Base-by-base conservation (phyloP, 202 grass and related monocot genomes). In the Setaria italica region DNA sequence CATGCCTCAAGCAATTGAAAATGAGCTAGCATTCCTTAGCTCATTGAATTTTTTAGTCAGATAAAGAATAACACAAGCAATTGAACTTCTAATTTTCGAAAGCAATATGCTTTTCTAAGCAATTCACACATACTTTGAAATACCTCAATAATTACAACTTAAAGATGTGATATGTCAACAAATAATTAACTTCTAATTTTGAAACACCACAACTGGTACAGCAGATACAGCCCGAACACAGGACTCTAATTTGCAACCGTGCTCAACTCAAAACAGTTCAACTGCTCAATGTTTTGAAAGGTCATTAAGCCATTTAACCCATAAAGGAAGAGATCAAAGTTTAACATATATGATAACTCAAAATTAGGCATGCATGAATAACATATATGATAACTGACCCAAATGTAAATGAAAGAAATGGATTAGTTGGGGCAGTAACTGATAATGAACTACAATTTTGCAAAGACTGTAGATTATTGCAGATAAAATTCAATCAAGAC, bases 331-430 rank as follows among this genome's bases (percentile, higher is more conserved):
- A 16, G 11, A 64, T 29, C 21, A 15, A 88, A 71, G 9, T 11
- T 11, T 16, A 63, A 65, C 15, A 62, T 58, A 12, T 77, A 82
- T 12, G 34, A 47, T 21, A 47, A 48, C 15, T 83, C 2, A 70
- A 78, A 63, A 54, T 57, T 72, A 64, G 70, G 8, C 45, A 79
- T 19, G 25, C 8, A 39, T 12, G 29, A 50, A 67, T 20, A 83
- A 79, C 62, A 51, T 15, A 39, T 39, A 4, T 4, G 37, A 39
- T 39, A 39, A 76, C 34, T 66, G 79, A 79, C 71, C 78, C 62
- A 79, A 79, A 88, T 73, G 67, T 77, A 79, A 91, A 91, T 74
- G 70, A 82, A 86, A 86, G 74, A 82, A 91, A 49, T 68, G 50
- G 86, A 85, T 85, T 88, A 82, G 80, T 42, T 68, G 17, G 41